Conservation (phyloP, 2,329 filamentous ascomycete genomes). For the Colletotrichum higginsianum region DNA sequence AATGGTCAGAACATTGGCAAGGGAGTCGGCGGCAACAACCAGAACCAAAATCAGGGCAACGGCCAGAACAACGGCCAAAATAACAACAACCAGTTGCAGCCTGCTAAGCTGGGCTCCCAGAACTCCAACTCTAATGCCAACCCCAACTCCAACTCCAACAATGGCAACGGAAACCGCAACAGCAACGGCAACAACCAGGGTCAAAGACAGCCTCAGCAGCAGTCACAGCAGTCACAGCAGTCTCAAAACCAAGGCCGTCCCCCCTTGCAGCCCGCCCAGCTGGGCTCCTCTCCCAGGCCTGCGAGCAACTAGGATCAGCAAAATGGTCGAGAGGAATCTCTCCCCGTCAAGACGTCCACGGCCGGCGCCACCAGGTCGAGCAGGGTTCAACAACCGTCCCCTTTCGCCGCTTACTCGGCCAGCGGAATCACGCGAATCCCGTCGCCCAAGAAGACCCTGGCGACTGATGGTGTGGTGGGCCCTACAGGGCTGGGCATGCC, state of each 20-base stretch:
- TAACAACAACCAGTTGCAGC: slow-evolving; percentile 1
- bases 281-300: slow-evolving; percentile 23
- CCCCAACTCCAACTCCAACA: neutral
- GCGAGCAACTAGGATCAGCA: slow-evolving; percentile 15
- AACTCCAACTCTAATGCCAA: slow-evolving; percentile 5
- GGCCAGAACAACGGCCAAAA: neutral
- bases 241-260: neutral
- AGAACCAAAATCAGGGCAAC: neutral
- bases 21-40: neutral
- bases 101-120: slow-evolving; percentile 4
- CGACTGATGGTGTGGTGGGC: slow-evolving; percentile 6
- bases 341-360: neutral
- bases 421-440: no score
- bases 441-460: no score
- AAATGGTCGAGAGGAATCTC: neutral
- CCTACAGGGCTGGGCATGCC: neutral
- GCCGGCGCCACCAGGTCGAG: slow-evolving; percentile 6
- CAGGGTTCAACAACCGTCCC: neutral
- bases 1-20: slow-evolving; percentile 12
- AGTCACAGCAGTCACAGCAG: slow-evolving; percentile 12
- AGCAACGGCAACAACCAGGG: neutral
- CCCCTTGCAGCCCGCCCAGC: slow-evolving; percentile 12
- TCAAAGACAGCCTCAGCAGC: slow-evolving; percentile 17
- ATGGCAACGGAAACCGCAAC: neutral
- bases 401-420: neutral